Evolutionary conservation across 2,329 filamentous ascomycete species (phyloP).

Genomic region (Ophiostoma quercus): DNA sequence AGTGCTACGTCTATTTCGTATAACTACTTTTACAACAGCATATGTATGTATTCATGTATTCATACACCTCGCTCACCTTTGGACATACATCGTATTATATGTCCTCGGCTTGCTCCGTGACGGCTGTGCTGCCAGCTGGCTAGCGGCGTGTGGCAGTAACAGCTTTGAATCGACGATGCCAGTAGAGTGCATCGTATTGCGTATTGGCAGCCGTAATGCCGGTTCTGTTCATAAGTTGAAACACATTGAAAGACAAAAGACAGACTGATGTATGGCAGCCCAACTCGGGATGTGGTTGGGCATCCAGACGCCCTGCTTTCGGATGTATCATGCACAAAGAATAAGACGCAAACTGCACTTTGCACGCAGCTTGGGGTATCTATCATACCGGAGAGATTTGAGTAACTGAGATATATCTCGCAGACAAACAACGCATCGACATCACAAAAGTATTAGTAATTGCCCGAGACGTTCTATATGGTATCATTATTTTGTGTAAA

Average conservation of each 20-base stretch:
- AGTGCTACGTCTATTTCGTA: background rate
- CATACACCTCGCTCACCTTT: background rate
- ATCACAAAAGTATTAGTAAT: background rate
- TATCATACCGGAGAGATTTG: background rate
- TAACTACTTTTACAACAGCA: background rate
- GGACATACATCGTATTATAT: background rate
- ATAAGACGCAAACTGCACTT: background rate
- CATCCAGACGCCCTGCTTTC: background rate
- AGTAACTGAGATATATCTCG: background rate
- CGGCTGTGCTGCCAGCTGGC: conserved; percentile 11
- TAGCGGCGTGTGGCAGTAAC: background rate
- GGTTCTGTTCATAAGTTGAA: background rate
- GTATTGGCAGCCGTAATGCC: background rate
- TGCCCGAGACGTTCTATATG: background rate
- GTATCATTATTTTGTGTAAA: conserved; percentile 1
- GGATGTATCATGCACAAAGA: background rate
- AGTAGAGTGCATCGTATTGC: background rate
- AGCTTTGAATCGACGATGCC: too few relatives aligned
- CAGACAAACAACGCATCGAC: background rate
- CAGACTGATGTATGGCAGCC: background rate
- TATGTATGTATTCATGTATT: background rate
- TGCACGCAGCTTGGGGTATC: background rate
- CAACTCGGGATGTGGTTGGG: background rate
- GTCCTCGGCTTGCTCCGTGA: background rate
- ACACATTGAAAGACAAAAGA: background rate